Evolutionary conservation across 2,329 filamentous ascomycete genomes (phyloP).

Genomic region (Beauveria australis): DNA sequence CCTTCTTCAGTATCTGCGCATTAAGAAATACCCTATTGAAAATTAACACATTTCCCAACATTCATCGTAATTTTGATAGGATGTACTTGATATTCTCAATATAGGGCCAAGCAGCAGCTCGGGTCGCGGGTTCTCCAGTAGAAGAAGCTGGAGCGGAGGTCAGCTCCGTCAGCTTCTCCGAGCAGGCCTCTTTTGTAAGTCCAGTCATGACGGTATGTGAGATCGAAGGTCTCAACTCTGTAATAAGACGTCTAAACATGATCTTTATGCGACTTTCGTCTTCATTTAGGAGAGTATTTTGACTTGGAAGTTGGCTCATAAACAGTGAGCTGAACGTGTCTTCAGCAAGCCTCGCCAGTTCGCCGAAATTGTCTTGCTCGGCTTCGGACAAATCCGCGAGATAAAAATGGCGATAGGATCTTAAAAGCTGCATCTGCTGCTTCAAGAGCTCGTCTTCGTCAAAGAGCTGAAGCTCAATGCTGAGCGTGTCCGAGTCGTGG

Average conservation of each 20-base stretch:
- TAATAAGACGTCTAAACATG: not conserved
- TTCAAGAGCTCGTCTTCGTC: conserved; percentile 21
- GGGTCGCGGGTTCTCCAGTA: conserved; percentile 15
- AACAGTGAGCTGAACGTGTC: conserved; percentile 33
- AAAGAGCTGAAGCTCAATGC: conserved; percentile 28
- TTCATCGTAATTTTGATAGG: not conserved
- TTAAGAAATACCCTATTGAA: conserved; percentile 32
- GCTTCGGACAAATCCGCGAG: not conserved
- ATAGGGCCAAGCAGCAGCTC: conserved; percentile 32
- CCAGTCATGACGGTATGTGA: conserved; percentile 15
- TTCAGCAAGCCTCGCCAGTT: conserved; percentile 23
- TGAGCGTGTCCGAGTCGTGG: conserved; percentile 24
- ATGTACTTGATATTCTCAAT: conserved; percentile 34
- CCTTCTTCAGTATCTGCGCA: conserved; percentile 38
- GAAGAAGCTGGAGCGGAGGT: conserved; percentile 21
- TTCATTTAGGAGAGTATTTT: conserved; percentile 15
- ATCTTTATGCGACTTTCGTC: conserved; percentile 10
- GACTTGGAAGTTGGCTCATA: conserved; percentile 15
- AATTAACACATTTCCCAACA: not conserved
- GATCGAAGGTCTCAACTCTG: not conserved
- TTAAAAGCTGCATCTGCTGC: conserved; percentile 28
- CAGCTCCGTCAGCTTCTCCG: conserved; percentile 24
- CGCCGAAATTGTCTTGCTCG: not conserved
- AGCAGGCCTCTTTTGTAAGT: conserved; percentile 22
- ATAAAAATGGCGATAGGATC: conserved; percentile 26